Conservation (phyloP, 306 rosid genomes). For the Adenanthera pavonina region DNA sequence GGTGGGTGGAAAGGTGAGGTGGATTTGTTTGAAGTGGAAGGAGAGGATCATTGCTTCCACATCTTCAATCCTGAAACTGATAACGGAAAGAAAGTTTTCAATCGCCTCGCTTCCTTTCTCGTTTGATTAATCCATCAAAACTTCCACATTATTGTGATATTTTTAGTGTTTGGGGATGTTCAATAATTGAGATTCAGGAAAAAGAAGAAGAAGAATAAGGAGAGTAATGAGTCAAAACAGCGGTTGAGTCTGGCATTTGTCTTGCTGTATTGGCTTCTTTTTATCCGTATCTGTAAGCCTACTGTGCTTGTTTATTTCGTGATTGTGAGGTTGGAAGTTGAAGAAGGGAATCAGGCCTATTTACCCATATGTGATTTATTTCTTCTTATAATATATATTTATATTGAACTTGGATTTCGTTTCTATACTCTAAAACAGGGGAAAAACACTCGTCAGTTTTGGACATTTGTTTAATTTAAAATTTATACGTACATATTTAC, state of each 20-base stretch:
- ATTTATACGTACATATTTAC: no score
- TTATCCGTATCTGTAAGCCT: no score
- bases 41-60: conserved; percentile 57
- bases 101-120: conserved; percentile 56
- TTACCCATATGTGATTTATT: no score
- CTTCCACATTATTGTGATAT: background rate
- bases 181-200: background rate
- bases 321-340: no score
- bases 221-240: background rate
- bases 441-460: no score
- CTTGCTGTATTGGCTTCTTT: background rate
- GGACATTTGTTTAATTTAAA: no score
- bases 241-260: background rate
- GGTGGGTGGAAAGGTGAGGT: conserved; percentile 59
- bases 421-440: no score
- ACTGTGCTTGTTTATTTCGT: no score
- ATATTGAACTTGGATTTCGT: no score
- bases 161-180: background rate
- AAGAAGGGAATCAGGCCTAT: no score
- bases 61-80: conserved; percentile 39
- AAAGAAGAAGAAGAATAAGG: no score
- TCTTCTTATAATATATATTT: no score
- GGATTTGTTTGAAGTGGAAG: conserved; percentile 45
- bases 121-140: conserved; percentile 13
- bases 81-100: conserved; percentile 41